phyloP scores from a whole-genome alignment of 163 green algal species.

The Chlamydomonas reinhardtii region DNA sequence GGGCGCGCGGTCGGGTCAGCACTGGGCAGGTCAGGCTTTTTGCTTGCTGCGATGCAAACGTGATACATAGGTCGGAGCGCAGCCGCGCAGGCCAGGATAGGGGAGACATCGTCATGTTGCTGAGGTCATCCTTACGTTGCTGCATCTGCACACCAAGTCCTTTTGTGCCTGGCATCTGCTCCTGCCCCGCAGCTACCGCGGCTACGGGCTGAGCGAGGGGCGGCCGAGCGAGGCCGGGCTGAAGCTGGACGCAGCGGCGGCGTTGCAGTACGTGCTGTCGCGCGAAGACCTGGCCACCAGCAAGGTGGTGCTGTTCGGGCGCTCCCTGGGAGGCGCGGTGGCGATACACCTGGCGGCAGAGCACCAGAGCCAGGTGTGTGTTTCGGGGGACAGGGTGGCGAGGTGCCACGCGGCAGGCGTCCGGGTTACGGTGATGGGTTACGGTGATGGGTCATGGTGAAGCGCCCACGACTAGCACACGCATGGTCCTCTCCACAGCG shows the following conservation, averaged over 20 bases:
- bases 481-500: too few relatives aligned
- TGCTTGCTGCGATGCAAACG: too few relatives aligned
- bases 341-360: slow-evolving; percentile 81
- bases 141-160: too few relatives aligned
- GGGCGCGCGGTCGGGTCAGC: not conserved
- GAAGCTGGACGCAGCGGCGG: slow-evolving; percentile 77
- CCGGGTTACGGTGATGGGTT: too few relatives aligned
- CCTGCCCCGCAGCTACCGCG: slow-evolving; percentile 81
- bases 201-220: slow-evolving; percentile 85
- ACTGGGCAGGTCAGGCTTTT: not conserved
- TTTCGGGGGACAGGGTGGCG: not conserved
- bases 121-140: too few relatives aligned
- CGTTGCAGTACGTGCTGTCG: slow-evolving; percentile 71
- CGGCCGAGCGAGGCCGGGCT: slow-evolving; percentile 80
- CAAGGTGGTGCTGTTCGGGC: slow-evolving; percentile 88
- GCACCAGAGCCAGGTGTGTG: slow-evolving; percentile 61
- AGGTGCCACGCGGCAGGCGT: too few relatives aligned
- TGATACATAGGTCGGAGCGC: too few relatives aligned
- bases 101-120: too few relatives aligned
- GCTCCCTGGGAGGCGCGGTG: slow-evolving; percentile 93
- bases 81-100: too few relatives aligned
- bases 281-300: slow-evolving; percentile 71
- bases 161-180: too few relatives aligned
- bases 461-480: too few relatives aligned
- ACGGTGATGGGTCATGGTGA: too few relatives aligned